Base-by-base conservation (phyloP, 805 yeast genomes). In the Monosporozyma siamensis region DNA sequence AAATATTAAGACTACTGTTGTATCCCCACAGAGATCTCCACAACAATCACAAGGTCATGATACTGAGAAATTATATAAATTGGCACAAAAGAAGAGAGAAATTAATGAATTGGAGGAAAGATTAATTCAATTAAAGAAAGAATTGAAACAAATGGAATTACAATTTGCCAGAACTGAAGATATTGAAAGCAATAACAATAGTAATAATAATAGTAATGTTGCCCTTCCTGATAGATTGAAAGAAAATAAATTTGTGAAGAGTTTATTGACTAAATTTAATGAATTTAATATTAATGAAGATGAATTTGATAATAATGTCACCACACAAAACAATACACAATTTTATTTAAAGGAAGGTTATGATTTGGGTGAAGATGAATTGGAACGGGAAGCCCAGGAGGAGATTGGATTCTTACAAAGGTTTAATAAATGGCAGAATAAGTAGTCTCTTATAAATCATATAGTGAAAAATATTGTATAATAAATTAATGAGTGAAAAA, bases 81-180 rank as follows among this genome's bases (percentile, higher is more conserved):
- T 72, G 40, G 77, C 82, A 0, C 51, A 69, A 2, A 78, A 78
- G 52, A 80, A 77, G 51, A 66, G 78, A 45, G 69, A 69, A 43
- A 68, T 78, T 7, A 47, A 67, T 14, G 80, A 76, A 39, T 54
- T 74, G 44, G 72, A 70, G 50, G 59, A 65, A n/a, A 65, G 66
- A 26, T 53, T 67, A 41, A 63, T 64, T 11, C 20, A 29, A 21
- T 50, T 71, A 3, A 69, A 69, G 47, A 51, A 50, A 4, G 75
- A 72, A 24, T 46, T 73, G 18, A 52, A 51, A 12, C 49, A 49
- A 4, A 44, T 72, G 26, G 72, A 71, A 41, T 29, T 36, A 3
- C 48, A 49, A 39, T 67, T 69, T 45, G 15, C 21, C 10, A 24
- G 23, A 1, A 23, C n/a, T n/a, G n/a, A n/a, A n/a, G n/a, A n/a